Percentiles rank a stretch among this genome's conserved stretches.
Evolutionary conservation across 352 stramenopile genomes (phyloP).

Genomic region (Pythium sp.): DNA sequence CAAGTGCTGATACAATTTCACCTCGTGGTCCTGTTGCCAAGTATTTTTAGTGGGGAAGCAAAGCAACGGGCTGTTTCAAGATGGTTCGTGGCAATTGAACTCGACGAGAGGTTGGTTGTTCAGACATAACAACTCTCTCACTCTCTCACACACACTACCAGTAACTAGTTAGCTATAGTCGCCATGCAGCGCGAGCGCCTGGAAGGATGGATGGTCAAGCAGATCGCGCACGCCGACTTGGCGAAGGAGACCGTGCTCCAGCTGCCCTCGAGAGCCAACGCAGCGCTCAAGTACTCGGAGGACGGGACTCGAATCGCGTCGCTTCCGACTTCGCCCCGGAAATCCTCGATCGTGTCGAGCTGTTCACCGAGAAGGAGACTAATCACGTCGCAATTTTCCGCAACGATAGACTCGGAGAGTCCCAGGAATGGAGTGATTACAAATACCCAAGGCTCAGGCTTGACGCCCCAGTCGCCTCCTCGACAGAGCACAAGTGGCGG

Average conservation of each 20-base stretch:
- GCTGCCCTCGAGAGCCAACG: conserved; percentile 24
- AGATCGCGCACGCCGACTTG: conserved; percentile 66
- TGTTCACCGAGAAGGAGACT: conserved; percentile 13
- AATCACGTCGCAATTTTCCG: conserved; percentile 5
- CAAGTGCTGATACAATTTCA: background rate
- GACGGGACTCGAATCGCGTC: background rate
- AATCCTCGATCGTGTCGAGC: background rate
- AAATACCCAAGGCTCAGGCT: background rate
- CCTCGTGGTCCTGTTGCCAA: background rate
- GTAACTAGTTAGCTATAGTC: background rate
- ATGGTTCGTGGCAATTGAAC: background rate
- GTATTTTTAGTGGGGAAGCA: background rate
- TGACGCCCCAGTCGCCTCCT: conserved; percentile 9
- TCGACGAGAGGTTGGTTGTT: background rate
- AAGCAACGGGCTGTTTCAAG: background rate
- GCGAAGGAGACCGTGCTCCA: conserved; percentile 67
- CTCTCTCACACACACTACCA: background rate
- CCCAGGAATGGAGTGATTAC: background rate
- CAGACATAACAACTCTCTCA: background rate
- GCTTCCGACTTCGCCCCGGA: conserved; percentile 13
- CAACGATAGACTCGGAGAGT: background rate
- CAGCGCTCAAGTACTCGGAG: background rate
- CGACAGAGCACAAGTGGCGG: background rate
- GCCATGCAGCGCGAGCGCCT: conserved; percentile 64
- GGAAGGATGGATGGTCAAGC: conserved; percentile 75